Percentiles rank a stretch among this genome's conserved stretches.
These are phyloP conservation scores for Picea glauca DNA, from an alignment of 75 land plant genomes.

Conservation along the genomic window DNA sequence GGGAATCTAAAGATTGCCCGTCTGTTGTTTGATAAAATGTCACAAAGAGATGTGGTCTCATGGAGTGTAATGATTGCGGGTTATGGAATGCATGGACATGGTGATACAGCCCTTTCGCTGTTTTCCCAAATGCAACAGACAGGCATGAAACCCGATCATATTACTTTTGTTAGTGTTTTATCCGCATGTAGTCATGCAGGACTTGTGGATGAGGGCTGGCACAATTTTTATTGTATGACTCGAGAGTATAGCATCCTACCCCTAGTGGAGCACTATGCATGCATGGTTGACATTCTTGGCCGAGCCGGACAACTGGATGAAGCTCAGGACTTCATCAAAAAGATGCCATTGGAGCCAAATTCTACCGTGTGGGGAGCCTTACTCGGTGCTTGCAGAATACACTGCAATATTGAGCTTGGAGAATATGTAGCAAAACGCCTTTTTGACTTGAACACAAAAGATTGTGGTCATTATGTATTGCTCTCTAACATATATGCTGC, in stretches of 20 bases:
- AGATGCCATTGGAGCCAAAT: background rate
- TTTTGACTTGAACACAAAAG: slow-evolving; percentile 9
- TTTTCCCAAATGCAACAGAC: slow-evolving; percentile 17
- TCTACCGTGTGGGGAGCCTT: slow-evolving; percentile 17
- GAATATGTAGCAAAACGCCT: slow-evolving; percentile 4
- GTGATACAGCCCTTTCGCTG: slow-evolving; percentile 14
- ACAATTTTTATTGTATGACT: slow-evolving; percentile 16
- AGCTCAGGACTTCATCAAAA: slow-evolving; percentile 14
- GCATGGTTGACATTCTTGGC: slow-evolving; percentile 30
- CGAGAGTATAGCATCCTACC: slow-evolving; percentile 3
- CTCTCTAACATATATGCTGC: slow-evolving; percentile 23
- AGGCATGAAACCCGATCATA: slow-evolving; percentile 17
- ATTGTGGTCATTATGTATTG: slow-evolving; percentile 12
- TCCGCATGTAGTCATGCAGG: slow-evolving; percentile 27
- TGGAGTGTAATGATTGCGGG: slow-evolving; percentile 30
- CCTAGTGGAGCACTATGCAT: slow-evolving; percentile 12
- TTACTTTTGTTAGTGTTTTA: slow-evolving; percentile 20
- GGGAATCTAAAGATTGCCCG: slow-evolving; percentile 21
- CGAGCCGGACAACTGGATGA: slow-evolving; percentile 20
- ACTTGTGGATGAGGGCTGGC: slow-evolving; percentile 13
- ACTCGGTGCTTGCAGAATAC: slow-evolving; percentile 17
- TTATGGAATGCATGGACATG: slow-evolving; percentile 17
- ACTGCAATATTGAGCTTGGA: slow-evolving; percentile 7
- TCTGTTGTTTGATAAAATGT: slow-evolving; percentile 15
- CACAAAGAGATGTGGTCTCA: slow-evolving; percentile 12